phyloP scores from a whole-genome alignment of 768 basidiomycete species.

The Clathrus columnatus region DNA sequence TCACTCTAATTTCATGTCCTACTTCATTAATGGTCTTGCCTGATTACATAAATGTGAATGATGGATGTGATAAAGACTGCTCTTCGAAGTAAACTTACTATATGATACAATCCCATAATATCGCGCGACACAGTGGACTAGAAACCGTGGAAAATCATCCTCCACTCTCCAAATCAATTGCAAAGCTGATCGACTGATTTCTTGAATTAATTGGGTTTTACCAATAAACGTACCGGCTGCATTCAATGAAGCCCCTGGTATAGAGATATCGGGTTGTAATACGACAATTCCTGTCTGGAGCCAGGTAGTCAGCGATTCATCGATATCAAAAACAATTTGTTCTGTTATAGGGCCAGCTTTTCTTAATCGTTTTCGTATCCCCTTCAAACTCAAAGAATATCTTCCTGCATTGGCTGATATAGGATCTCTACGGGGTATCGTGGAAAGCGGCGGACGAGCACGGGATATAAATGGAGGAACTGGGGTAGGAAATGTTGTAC shows the following conservation, averaged over 20 bases:
- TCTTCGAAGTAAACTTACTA: slow-evolving; percentile 39
- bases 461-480: slow-evolving; percentile 64
- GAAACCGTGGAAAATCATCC: slow-evolving; percentile 70
- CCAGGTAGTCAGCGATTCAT: slow-evolving; percentile 57
- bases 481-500: slow-evolving; percentile 67
- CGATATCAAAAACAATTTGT: slow-evolving; percentile 58
- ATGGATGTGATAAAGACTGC: too few relatives aligned
- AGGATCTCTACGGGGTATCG: slow-evolving; percentile 36
- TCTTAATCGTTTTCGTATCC: slow-evolving; percentile 61
- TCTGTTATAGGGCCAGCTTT: slow-evolving; percentile 51
- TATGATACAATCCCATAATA: slow-evolving; percentile 76
- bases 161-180: slow-evolving; percentile 67
- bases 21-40: slow-evolving; percentile 36
- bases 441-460: slow-evolving; percentile 41
- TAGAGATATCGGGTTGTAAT: slow-evolving; percentile 33
- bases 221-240: slow-evolving; percentile 42
- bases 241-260: slow-evolving; percentile 13
- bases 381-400: slow-evolving; percentile 68
- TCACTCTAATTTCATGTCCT: slow-evolving; percentile 39
- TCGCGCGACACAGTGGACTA: slow-evolving; percentile 75
- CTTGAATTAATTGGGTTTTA: slow-evolving; percentile 45
- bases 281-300: slow-evolving; percentile 47
- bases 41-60: slow-evolving; percentile 11
- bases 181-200: slow-evolving; percentile 55
- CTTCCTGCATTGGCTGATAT: slow-evolving; percentile 60